phyloP scores from a whole-genome alignment of 2,329 filamentous ascomycete genomes.

The Claviceps lovelessii region DNA sequence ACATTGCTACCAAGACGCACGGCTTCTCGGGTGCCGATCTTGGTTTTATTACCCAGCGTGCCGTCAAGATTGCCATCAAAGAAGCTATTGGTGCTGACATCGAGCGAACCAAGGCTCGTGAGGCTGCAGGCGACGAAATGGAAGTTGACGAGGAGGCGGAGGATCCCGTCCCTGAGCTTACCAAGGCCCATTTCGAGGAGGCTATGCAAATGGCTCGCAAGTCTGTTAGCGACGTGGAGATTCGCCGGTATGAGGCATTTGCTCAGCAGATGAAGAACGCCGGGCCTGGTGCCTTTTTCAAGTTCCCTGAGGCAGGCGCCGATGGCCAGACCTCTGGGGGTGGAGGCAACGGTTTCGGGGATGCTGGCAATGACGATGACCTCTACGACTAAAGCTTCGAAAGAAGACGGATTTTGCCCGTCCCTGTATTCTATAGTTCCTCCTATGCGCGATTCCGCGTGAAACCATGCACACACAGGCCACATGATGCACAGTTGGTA shows the following conservation, averaged over 20 bases:
- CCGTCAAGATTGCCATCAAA: slow-evolving; percentile 99
- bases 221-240: slow-evolving; percentile 93
- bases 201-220: slow-evolving; percentile 90
- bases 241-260: slow-evolving; percentile 95
- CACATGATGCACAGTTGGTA: slow-evolving; percentile 6
- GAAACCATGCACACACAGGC: neutral
- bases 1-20: slow-evolving; percentile 92
- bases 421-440: slow-evolving; percentile 35
- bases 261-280: slow-evolving; percentile 98
- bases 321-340: slow-evolving; percentile 49
- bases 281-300: slow-evolving; percentile 92
- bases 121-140: slow-evolving; percentile 75
- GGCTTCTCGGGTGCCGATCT: slow-evolving; percentile 99
- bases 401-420: slow-evolving; percentile 9
- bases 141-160: slow-evolving; percentile 54
- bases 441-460: slow-evolving; percentile 21
- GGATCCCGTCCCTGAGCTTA: slow-evolving; percentile 90
- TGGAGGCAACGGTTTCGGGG: slow-evolving; percentile 55
- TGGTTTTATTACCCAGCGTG: slow-evolving; percentile 96
- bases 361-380: slow-evolving; percentile 86
- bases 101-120: slow-evolving; percentile 75
- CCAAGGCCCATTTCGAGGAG: slow-evolving; percentile 95
- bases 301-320: slow-evolving; percentile 65
- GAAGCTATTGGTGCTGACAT: slow-evolving; percentile 83
- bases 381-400: slow-evolving; percentile 76